A percentile compares a stretch with the other conserved stretches of the same genome.
Evolutionary conservation across 2,329 filamentous ascomycete species (phyloP).

Genomic region (Davidsoniella virescens): DNA sequence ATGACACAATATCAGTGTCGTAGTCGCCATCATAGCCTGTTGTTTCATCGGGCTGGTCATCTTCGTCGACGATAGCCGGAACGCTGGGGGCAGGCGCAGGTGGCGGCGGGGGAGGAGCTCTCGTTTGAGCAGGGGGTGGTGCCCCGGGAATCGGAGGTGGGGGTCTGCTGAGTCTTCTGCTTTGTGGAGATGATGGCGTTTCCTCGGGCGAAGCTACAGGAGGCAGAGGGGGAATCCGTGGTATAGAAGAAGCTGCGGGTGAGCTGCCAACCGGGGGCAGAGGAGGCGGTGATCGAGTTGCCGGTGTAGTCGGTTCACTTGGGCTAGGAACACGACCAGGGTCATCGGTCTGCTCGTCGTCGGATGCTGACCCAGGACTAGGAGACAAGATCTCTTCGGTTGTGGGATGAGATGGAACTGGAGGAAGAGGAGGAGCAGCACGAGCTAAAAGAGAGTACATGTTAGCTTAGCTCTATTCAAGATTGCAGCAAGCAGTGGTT

Average conservation of each 20-base stretch:
- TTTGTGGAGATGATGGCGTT: slow-evolving; percentile 28
- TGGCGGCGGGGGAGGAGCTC: slow-evolving; percentile 54
- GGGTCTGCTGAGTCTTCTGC: slow-evolving; percentile 38
- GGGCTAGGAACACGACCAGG: slow-evolving; percentile 18
- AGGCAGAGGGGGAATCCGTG: slow-evolving; percentile 19
- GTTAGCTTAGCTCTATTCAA: neutral
- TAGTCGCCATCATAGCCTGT: slow-evolving; percentile 97
- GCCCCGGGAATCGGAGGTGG: slow-evolving; percentile 45
- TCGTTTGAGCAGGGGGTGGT: slow-evolving; percentile 32
- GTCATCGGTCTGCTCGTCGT: slow-evolving; percentile 60
- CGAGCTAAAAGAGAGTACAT: slow-evolving; percentile 35
- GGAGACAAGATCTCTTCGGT: slow-evolving; percentile 43
- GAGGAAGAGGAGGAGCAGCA: slow-evolving; percentile 37
- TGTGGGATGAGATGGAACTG: slow-evolving; percentile 34
- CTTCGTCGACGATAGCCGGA: slow-evolving; percentile 30
- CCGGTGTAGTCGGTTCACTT: slow-evolving; percentile 24
- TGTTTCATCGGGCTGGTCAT: slow-evolving; percentile 59
- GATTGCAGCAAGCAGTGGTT: neutral
- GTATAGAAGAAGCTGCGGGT: slow-evolving; percentile 5
- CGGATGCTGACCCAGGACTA: slow-evolving; percentile 69
- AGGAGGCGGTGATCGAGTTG: slow-evolving; percentile 24
- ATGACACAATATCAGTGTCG: slow-evolving; percentile 91
- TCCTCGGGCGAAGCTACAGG: slow-evolving; percentile 24
- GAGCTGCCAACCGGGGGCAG: slow-evolving; percentile 18
- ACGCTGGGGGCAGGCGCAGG: slow-evolving; percentile 32